Base-by-base conservation (phyloP, 2,329 filamentous ascomycete genomes). In the Pseudocercospora musae region DNA sequence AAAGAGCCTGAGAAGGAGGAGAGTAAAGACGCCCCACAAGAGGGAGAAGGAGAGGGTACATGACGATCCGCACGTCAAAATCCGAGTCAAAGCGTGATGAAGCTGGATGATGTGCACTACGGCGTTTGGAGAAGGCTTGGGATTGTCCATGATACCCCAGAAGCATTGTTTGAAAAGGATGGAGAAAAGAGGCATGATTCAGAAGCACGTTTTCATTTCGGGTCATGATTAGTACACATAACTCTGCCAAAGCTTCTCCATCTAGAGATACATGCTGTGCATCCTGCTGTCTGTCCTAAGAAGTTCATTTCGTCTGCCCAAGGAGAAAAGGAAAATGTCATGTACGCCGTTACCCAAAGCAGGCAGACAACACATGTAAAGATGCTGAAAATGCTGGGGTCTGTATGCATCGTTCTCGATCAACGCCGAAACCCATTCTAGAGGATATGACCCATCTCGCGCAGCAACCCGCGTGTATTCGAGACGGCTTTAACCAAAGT, bases 1-100 rank as follows among this genome's bases (percentile, higher is more conserved):
- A 91, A 89, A 70, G 85, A 89, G 54, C 79, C 79, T 11, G 75
- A 77, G 33, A 76, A 76, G 58, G 71, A 75, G 27, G 74, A 74
- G 31, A 74, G 72, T 42, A 71, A 74, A 10, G 62, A 63, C 13
- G 66, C 59, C 10, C 59, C 62, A 57, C 71, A 68, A 49, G 70
- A 69, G 53, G 70, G 67, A 20, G 68, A 69, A 13, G 66, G 62
- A 42, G 64, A 67, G 13, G 52, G 58, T 6, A 8, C 56, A 44
- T 59, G 15, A 54, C 29, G 9, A 5, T 10, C 8, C 10, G 48
- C 6, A 27, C 4, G 46, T 3, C 11, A 2, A 6, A 9, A n/a
- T 6, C 27, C 4, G 46, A 25, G 15, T 2, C 8, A 18, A 46
- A 21, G 42, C 42, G 21, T 10, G 20, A 48, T 5, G 18, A 25